Conservation (phyloP, 169 alveolate species). For the Eimeria falciformis region DNA sequence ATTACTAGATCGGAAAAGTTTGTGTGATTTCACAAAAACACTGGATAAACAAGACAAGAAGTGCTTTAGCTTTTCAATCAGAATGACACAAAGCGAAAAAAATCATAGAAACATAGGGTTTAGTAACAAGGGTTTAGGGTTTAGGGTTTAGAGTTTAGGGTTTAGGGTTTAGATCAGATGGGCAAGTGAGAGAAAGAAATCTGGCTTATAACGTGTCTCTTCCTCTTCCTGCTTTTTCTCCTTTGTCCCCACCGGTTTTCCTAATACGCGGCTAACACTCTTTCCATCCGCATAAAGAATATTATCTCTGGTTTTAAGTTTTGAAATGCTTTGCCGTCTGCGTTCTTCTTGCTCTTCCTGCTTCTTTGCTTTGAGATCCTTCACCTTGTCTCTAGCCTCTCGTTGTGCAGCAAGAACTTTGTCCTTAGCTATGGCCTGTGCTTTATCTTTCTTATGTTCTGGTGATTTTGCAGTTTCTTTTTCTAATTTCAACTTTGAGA, state of each 20-base stretch:
- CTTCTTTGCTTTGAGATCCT: no score
- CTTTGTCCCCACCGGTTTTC: not conserved
- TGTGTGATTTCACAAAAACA: no score
- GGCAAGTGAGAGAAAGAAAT: not conserved
- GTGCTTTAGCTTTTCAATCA: no score
- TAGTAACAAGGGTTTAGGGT: not conserved
- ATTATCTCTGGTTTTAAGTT: no score
- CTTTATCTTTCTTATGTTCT: not conserved
- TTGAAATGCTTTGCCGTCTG: not conserved
- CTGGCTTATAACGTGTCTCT: not conserved
- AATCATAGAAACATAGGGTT: not conserved
- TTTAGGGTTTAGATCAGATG: slow-evolving; percentile 19
- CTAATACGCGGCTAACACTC: no score
- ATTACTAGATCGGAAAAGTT: no score
- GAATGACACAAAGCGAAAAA: no score
- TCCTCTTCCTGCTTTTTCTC: not conserved
- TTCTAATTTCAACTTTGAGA: not conserved
- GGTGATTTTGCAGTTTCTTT: not conserved
- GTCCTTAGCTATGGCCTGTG: not conserved
- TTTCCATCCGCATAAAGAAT: no score
- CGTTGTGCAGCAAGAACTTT: not conserved
- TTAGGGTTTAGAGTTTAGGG: slow-evolving; percentile 27
- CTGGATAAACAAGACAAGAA: no score
- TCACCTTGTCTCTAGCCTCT: not conserved
- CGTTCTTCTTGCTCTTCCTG: no score